Evolutionary conservation across 2,329 filamentous ascomycete species (phyloP), one percentile per base, ranked within the genome.

Genomic region (Arthrobotrys megalospora): DNA sequence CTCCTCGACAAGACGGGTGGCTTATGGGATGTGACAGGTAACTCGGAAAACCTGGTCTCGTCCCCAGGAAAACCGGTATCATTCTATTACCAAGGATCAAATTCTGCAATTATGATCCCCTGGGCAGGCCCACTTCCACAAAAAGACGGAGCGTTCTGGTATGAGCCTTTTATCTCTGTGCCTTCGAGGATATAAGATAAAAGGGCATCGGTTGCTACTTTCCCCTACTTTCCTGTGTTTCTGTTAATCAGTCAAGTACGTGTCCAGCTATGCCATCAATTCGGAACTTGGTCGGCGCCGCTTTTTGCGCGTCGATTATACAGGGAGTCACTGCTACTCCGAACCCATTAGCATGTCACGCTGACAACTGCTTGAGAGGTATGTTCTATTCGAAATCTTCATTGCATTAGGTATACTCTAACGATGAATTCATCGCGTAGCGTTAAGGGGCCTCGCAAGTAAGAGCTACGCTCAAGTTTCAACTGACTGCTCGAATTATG

Each of bases 281-380:
- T 1, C 50, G 50, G 16, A n/a, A 24, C 14, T 16, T 53, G 8
- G 28, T 53, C 8, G n/a, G 28, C 14, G 50, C 50, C 10, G 50
- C 14, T 10, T 8, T 53, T 53, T 53, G 50, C 50, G 50, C 50
- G 14, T 53, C 50, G 34, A 16, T 53, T n/a, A 14, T 12, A 3
- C 50, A 53, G 28, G 8, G 14, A 21, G 50, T 34, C 10, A 53
- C 6, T 34, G 50, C 50, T 53, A 16, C 24, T 16, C 24, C 28
- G 10, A 53, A 53, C n/a, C 28, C 50, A 16, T 34, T 43, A 19
- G 43, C 24, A 8, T 65, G 62, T 10, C 5, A 65, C 24, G 62
- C 62, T 36, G 45, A 65, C 38, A 50, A 65, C 32, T 65, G 62
- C 34, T 14, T 65, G 11, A n/a, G 62, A 63, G 58, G 58, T 63